Evolutionary conservation across 116 monocot genomes (phyloP).

Genomic region (Zostera marina): DNA sequence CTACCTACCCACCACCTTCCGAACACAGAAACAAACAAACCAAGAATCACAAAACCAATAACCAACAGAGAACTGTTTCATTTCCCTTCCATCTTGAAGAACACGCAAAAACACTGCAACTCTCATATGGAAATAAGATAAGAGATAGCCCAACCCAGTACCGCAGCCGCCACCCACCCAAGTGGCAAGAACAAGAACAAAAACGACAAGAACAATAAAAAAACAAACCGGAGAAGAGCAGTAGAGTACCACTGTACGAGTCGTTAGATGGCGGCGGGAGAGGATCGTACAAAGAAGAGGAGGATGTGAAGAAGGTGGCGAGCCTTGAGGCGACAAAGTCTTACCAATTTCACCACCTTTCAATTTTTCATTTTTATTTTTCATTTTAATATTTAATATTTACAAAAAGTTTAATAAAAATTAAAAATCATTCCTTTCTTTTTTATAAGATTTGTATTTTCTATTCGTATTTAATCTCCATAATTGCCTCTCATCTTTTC

Average conservation of each 20-base stretch:
- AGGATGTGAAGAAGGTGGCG: not conserved
- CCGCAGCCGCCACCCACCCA: not conserved
- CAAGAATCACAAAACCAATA: not conserved
- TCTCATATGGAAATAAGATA: not conserved
- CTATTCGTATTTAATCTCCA: too few species aligned
- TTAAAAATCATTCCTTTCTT: not conserved
- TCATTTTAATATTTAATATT: not conserved
- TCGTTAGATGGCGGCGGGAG: not conserved
- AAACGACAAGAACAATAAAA: not conserved
- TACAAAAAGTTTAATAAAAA: not conserved
- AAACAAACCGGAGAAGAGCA: not conserved
- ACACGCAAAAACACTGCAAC: not conserved
- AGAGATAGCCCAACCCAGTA: not conserved
- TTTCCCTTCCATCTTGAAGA: too few species aligned
- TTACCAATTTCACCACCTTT: conserved; percentile 1
- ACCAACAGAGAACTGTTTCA: not conserved
- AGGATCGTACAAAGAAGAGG: not conserved
- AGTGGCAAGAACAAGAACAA: not conserved
- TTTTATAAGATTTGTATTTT: too few species aligned
- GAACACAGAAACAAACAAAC: not conserved
- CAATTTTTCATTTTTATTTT: not conserved
- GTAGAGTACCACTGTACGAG: not conserved
- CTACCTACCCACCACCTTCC: not conserved
- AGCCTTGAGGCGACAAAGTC: not conserved
- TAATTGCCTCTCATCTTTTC: too few species aligned